Percentiles rank a stretch among this genome's conserved stretches.
Evolutionary conservation across 2,329 filamentous ascomycete genomes (phyloP).

Genomic region (Sclerotinia spermophila): DNA sequence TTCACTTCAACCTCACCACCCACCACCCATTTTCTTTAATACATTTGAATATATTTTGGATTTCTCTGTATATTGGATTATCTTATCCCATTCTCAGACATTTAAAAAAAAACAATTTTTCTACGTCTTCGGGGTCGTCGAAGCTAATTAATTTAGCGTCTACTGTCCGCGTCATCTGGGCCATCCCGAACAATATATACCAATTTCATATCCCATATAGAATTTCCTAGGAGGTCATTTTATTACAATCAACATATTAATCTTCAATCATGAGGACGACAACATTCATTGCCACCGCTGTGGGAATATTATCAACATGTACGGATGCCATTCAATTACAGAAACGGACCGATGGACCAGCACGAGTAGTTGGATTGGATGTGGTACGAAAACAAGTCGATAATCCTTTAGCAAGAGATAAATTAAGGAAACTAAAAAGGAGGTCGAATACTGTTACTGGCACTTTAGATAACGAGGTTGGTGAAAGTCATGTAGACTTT

Average conservation of each 20-base stretch:
- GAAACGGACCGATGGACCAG: slow-evolving; percentile 30
- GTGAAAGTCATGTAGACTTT: not conserved
- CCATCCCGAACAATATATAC: slow-evolving; percentile 13
- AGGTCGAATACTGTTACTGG: slow-evolving; percentile 45
- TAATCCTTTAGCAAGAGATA: slow-evolving; percentile 34
- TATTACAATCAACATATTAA: not conserved
- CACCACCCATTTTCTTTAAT: not conserved
- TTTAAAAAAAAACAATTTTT: not conserved
- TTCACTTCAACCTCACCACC: not conserved
- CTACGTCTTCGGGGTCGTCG: slow-evolving; percentile 2
- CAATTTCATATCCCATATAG: slow-evolving; percentile 3
- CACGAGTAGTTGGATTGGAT: slow-evolving; percentile 36
- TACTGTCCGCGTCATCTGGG: slow-evolving; percentile 25
- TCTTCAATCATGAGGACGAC: slow-evolving; percentile 31
- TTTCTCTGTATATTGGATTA: not conserved
- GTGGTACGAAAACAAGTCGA: slow-evolving; percentile 29
- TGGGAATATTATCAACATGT: slow-evolving; percentile 31
- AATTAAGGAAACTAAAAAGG: slow-evolving; percentile 43
- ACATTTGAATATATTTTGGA: not conserved
- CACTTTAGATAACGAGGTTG: slow-evolving; percentile 55
- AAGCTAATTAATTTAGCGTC: slow-evolving; percentile 22
- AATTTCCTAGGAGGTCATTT: slow-evolving; percentile 5
- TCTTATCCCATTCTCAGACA: not conserved
- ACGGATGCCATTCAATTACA: slow-evolving; percentile 33
- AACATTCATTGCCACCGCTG: slow-evolving; percentile 30